Percentiles rank a stretch among this genome's conserved stretches.
Evolutionary conservation across 306 rosid species (phyloP).

Genomic region (Biancaea sappan): DNA sequence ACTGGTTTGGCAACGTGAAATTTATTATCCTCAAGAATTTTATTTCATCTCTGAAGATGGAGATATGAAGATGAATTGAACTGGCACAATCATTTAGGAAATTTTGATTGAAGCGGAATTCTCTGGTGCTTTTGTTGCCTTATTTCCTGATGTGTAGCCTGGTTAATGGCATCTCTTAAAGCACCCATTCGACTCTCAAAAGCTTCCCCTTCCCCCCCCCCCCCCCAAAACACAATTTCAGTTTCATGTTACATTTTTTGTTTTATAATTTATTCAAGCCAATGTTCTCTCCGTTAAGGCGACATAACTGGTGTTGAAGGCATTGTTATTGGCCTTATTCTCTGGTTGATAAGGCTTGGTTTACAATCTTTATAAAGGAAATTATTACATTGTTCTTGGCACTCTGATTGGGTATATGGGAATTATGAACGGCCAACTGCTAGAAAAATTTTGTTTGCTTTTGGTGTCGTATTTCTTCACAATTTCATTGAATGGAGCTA

Average conservation of each 20-base stretch:
- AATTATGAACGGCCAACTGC: background rate
- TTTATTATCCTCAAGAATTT: conserved; percentile 35
- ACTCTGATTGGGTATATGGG: conserved; percentile 3
- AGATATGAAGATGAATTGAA: conserved; percentile 22
- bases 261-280: conserved; percentile 42
- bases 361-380: conserved; percentile 36
- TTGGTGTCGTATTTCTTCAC: background rate
- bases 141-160: background rate
- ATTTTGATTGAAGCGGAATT: conserved; percentile 41
- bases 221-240: no score
- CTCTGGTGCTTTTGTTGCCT: conserved; percentile 39
- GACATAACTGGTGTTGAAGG: conserved; percentile 45
- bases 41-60: conserved; percentile 24
- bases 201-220: background rate
- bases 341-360: conserved; percentile 48
- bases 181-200: conserved; percentile 4
- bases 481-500: background rate
- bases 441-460: conserved; percentile 1
- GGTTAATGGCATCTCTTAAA: conserved; percentile 20
- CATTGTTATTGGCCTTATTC: conserved; percentile 37
- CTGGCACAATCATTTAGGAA: conserved; percentile 35
- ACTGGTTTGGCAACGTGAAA: conserved; percentile 72
- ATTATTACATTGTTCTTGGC: conserved; percentile 25
- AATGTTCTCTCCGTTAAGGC: conserved; percentile 45
- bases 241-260: conserved; percentile 39